Evolutionary conservation across 768 basidiomycete species (phyloP).

Genomic region (Suillus variegatus): DNA sequence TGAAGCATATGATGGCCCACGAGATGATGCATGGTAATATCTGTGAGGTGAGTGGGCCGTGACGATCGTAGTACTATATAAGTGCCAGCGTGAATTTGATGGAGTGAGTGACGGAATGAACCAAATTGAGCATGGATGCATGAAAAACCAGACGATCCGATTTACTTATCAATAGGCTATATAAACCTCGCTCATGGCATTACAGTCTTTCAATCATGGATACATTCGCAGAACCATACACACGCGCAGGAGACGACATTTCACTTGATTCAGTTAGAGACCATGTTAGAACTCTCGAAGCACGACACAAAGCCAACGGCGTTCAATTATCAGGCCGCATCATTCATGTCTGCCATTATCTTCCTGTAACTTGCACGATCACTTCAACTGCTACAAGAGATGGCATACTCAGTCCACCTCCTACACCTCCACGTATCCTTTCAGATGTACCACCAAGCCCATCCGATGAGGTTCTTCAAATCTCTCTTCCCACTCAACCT

Average conservation of each 20-base stretch:
- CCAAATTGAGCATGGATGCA: not conserved
- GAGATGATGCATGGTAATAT: too few relatives aligned
- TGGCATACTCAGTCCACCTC: slow-evolving; percentile 71
- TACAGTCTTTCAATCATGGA: slow-evolving; percentile 46
- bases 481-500: slow-evolving; percentile 14
- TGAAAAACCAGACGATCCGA: not conserved
- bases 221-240: slow-evolving; percentile 73
- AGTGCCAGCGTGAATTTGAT: too few relatives aligned
- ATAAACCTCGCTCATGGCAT: not conserved
- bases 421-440: slow-evolving; percentile 67
- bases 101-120: not conserved
- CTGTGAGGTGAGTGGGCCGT: too few relatives aligned
- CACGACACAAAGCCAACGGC: slow-evolving; percentile 65
- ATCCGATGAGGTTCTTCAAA: slow-evolving; percentile 14
- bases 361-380: slow-evolving; percentile 75
- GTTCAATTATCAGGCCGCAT: slow-evolving; percentile 83
- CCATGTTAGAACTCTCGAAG: slow-evolving; percentile 72
- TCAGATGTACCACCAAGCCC: slow-evolving; percentile 48
- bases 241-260: slow-evolving; percentile 62
- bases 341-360: slow-evolving; percentile 90
- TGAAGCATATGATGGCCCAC: too few relatives aligned
- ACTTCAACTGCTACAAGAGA: slow-evolving; percentile 31
- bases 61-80: too few relatives aligned
- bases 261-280: slow-evolving; percentile 73
- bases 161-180: not conserved